These are phyloP conservation scores for Plasmodium chabaudi DNA, from an alignment of 169 alveolate species.

Conservation along the genomic window DNA sequence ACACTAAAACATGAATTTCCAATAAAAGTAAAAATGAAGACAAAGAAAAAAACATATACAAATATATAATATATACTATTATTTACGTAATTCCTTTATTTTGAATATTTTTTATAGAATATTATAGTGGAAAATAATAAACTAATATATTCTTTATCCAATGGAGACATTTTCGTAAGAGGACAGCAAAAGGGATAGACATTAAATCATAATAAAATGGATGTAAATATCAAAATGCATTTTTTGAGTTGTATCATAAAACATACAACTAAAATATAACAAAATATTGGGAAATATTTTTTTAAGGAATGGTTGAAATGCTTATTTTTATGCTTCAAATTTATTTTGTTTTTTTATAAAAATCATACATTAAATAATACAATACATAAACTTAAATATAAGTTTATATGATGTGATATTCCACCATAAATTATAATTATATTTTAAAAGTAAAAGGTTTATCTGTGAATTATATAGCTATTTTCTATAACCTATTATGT, in stretches of 20 bases:
- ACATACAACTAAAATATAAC: neutral
- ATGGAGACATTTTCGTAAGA: slow-evolving; percentile 51
- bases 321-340: too few species aligned
- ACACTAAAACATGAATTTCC: slow-evolving; percentile 72
- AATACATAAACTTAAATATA: too few species aligned
- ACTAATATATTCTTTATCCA: slow-evolving; percentile 44
- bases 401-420: too few species aligned
- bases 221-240: slow-evolving; percentile 3
- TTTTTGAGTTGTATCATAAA: neutral
- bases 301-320: too few species aligned
- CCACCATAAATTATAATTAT: too few species aligned
- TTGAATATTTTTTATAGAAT: slow-evolving; percentile 38
- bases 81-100: slow-evolving; percentile 13
- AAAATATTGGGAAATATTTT: neutral
- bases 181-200: slow-evolving; percentile 17
- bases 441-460: too few species aligned
- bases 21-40: slow-evolving; percentile 55
- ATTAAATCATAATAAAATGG: neutral
- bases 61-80: neutral
- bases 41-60: slow-evolving; percentile 21
- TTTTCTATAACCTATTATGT: too few species aligned
- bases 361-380: too few species aligned
- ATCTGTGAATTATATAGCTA: too few species aligned
- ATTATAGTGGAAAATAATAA: slow-evolving; percentile 48
- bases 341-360: too few species aligned